Conservation (phyloP, 768 basidiomycete species). For the Amanita pallidorosea region DNA sequence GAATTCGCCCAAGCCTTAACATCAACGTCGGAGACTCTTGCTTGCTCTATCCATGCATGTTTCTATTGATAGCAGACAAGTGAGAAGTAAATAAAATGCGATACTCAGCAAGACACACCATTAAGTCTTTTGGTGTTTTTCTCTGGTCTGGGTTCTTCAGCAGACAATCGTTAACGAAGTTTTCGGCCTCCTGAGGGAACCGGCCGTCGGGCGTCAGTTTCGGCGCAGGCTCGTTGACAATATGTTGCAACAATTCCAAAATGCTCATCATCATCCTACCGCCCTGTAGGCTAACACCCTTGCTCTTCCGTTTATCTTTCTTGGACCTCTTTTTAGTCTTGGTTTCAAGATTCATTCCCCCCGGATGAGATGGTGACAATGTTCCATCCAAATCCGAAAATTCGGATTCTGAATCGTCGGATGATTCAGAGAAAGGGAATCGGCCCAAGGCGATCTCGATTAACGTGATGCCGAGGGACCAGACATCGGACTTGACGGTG, state of each 20-base stretch:
- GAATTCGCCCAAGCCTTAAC: conserved; percentile 75
- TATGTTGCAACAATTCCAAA: conserved; percentile 91
- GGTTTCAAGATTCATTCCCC: conserved; percentile 33
- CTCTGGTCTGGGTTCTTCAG: conserved; percentile 80
- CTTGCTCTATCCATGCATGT: conserved; percentile 64
- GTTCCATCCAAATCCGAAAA: conserved; percentile 76
- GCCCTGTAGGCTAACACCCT: conserved; percentile 88
- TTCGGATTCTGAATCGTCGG: conserved; percentile 62
- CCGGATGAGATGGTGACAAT: conserved; percentile 61
- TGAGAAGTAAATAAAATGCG: not conserved
- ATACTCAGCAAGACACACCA: conserved; percentile 36
- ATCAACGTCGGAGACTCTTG: conserved; percentile 51
- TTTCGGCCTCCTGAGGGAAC: conserved; percentile 62
- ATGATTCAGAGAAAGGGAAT: conserved; percentile 89
- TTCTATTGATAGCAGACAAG: conserved; percentile 31
- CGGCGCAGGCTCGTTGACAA: conserved; percentile 97
- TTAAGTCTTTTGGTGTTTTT: conserved; percentile 79
- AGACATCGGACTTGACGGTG: conserved; percentile 98
- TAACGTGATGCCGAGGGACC: conserved; percentile 95
- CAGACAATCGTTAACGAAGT: conserved; percentile 85
- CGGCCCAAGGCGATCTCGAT: conserved; percentile 95
- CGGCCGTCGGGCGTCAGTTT: conserved; percentile 64
- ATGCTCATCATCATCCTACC: conserved; percentile 98
- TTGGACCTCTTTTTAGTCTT: conserved; percentile 30
- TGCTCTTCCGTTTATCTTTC: conserved; percentile 80